Percentiles rank a stretch among this genome's conserved stretches.
Evolutionary conservation across 2,329 filamentous ascomycete genomes (phyloP).

Genomic region (Fusarium pseudocircinatum): DNA sequence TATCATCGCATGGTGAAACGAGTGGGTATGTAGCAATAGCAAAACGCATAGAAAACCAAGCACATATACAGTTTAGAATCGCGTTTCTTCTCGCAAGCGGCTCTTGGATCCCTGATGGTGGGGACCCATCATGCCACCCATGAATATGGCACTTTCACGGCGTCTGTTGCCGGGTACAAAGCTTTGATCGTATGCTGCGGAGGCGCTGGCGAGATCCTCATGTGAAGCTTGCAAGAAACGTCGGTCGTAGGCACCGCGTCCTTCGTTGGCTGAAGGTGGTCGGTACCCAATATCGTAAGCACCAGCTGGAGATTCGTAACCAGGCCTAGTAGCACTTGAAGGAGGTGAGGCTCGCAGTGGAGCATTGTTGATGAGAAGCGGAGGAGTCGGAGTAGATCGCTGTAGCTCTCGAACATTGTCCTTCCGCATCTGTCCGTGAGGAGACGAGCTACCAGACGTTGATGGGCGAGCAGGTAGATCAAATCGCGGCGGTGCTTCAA

Average conservation of each 20-base stretch:
- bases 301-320: constrained; percentile 55
- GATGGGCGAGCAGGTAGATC: constrained; percentile 58
- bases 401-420: constrained; percentile 45
- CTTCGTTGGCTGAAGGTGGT: constrained; percentile 40
- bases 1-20: constrained; percentile 46
- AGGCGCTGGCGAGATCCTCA: constrained; percentile 38
- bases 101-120: constrained; percentile 63
- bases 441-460: constrained; percentile 61
- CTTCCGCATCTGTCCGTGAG: constrained; percentile 58
- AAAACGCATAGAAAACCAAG: constrained; percentile 38
- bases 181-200: constrained; percentile 49
- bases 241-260: constrained; percentile 50
- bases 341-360: constrained; percentile 55
- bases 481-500: constrained; percentile 45
- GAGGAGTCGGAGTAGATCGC: constrained; percentile 61
- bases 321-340: constrained; percentile 49
- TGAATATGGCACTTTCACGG: constrained; percentile 70
- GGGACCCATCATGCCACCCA: constrained; percentile 58
- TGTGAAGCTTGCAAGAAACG: constrained; percentile 46
- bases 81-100: constrained; percentile 64
- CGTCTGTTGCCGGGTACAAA: constrained; percentile 59
- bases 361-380: constrained; percentile 50
- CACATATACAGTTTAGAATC: constrained; percentile 51
- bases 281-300: constrained; percentile 57
- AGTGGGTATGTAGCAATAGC: constrained; percentile 46